Evolutionary conservation across 306 rosid species (phyloP).

Genomic region (Cucumis cinereus): DNA sequence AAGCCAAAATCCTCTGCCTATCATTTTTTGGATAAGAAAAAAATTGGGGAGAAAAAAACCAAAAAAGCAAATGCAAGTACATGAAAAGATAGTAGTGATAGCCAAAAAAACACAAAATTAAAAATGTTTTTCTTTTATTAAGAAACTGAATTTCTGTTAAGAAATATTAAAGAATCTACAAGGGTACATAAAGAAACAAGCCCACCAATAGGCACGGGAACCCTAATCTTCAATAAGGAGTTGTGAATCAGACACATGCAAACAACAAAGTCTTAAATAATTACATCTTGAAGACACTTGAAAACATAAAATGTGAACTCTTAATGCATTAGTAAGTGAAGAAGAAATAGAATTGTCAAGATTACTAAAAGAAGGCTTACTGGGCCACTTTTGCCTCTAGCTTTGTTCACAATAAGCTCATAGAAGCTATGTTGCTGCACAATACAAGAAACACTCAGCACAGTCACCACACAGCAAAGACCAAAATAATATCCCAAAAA

Average conservation of each 20-base stretch:
- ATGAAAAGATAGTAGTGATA: not conserved
- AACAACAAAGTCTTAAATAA: not conserved
- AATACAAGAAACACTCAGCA: constrained; percentile 20
- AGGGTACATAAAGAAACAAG: not conserved
- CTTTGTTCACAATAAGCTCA: constrained; percentile 83
- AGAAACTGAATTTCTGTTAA: not conserved
- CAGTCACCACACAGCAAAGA: not conserved
- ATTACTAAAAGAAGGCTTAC: constrained; percentile 19
- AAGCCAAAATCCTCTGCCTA: not conserved
- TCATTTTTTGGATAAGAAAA: not conserved
- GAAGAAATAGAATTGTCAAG: not conserved
- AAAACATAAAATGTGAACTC: not conserved
- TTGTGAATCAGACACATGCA: not conserved
- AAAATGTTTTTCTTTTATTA: no score
- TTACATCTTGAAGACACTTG: not conserved
- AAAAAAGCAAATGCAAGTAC: not conserved
- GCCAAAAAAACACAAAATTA: not conserved
- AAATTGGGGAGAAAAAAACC: no score
- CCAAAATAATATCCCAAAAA: constrained; percentile 1
- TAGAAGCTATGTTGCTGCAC: constrained; percentile 95
- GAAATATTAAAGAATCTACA: no score
- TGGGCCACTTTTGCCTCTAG: constrained; percentile 97
- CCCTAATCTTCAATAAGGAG: not conserved
- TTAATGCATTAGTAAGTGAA: not conserved
- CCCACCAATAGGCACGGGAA: not conserved